phyloP scores from a whole-genome alignment of 257 asterid genomes.

The Gentiana dahurica region DNA sequence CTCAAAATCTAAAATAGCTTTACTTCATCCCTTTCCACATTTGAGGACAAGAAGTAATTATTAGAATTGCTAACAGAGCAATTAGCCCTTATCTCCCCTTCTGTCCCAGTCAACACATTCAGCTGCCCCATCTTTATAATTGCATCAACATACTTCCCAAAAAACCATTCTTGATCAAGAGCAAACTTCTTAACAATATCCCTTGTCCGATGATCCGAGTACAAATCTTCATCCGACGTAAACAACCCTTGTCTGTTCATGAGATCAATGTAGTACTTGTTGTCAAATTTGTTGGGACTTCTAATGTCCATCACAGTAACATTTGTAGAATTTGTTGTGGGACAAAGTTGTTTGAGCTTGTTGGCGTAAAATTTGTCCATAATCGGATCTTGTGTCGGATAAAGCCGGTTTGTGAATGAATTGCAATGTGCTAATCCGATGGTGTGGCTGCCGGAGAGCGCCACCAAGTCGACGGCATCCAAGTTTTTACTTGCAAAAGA shows the following conservation, averaged over 20 bases:
- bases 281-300: constrained; percentile 44
- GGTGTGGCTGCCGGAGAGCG: constrained; percentile 84
- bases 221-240: constrained; percentile 68
- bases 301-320: constrained; percentile 48
- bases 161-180: constrained; percentile 39
- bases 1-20: neutral
- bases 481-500: constrained; percentile 38
- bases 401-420: constrained; percentile 58
- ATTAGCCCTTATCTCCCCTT: constrained; percentile 54
- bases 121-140: constrained; percentile 65
- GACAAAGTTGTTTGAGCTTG: constrained; percentile 37
- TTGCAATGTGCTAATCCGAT: constrained; percentile 49
- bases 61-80: constrained; percentile 41
- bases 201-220: constrained; percentile 45
- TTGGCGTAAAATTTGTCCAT: constrained; percentile 51
- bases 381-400: constrained; percentile 49
- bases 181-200: constrained; percentile 47
- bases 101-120: constrained; percentile 41
- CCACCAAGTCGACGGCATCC: constrained; percentile 53
- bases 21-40: constrained; percentile 19
- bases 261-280: constrained; percentile 52
- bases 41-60: constrained; percentile 9
- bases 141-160: constrained; percentile 33
- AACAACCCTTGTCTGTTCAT: constrained; percentile 66
- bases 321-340: constrained; percentile 28